A percentile compares a stretch with the other conserved stretches of the same genome.
Conservation (phyloP, 495 filamentous ascomycete genomes). For the Choiromyces venosus region DNA sequence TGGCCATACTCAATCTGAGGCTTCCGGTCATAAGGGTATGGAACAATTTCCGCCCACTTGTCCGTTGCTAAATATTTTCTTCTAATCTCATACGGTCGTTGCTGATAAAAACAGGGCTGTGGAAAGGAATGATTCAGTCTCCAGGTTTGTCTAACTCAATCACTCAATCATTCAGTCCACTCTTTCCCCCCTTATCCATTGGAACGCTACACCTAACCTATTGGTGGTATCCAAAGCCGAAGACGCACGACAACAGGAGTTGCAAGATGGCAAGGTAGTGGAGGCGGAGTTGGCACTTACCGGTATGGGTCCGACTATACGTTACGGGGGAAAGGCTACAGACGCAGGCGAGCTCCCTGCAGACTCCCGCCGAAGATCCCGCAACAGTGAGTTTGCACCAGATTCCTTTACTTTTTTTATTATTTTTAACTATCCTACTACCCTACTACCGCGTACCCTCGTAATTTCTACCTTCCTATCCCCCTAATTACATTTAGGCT, state of each 20-base stretch:
- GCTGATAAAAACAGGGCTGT: constrained; percentile 27
- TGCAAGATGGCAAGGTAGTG: neutral
- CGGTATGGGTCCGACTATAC: neutral
- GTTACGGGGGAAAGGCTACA: neutral
- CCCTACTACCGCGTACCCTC: neutral
- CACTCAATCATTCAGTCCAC: neutral
- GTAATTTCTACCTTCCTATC: constrained; percentile 16
- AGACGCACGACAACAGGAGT: neutral
- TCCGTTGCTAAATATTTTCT: constrained; percentile 10
- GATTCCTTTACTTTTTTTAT: neutral
- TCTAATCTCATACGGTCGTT: constrained; percentile 6
- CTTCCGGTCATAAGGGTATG: constrained; percentile 27
- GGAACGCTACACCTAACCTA: neutral
- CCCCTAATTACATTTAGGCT: constrained; percentile 23
- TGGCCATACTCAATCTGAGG: constrained; percentile 22
- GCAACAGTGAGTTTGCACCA: neutral
- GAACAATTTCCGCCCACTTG: constrained; percentile 15
- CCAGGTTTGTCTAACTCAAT: constrained; percentile 18
- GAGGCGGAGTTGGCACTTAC: neutral
- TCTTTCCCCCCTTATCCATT: neutral
- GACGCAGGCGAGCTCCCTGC: neutral
- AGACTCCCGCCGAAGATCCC: constrained; percentile 1
- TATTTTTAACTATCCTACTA: neutral
- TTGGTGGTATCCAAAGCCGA: neutral
- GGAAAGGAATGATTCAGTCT: constrained; percentile 31